Conservation (phyloP, 2,329 filamentous ascomycete genomes). For the Pseudogymnoascus sp. region DNA sequence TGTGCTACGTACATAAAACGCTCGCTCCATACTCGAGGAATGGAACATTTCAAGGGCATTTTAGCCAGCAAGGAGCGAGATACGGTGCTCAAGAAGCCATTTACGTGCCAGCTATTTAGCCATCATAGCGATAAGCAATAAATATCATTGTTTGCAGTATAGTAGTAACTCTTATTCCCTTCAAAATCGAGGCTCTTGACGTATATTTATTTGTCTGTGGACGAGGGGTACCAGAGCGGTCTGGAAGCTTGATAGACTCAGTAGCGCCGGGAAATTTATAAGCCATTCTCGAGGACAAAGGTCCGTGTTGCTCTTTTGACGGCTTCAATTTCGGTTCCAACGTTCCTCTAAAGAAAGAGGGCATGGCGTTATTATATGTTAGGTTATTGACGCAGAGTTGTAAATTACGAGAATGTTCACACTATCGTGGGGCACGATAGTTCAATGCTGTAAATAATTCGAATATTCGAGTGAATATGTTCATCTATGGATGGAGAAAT, state of each 20-base stretch:
- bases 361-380: neutral
- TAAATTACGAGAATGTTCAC: neutral
- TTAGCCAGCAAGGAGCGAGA: neutral
- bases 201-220: neutral
- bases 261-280: constrained; percentile 4
- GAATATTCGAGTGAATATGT: neutral
- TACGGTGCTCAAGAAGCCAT: neutral
- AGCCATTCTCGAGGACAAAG: neutral
- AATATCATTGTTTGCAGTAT: neutral
- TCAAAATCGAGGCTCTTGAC: neutral
- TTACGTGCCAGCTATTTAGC: neutral
- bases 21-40: neutral
- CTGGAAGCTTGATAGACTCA: constrained; percentile 1
- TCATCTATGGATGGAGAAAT: neutral
- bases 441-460: neutral
- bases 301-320: neutral
- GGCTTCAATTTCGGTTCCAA: neutral
- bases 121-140: neutral
- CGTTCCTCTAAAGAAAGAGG: too few species aligned
- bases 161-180: neutral
- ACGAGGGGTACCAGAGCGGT: neutral
- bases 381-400: neutral
- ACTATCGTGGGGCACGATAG: neutral
- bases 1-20: constrained; percentile 2
- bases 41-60: neutral